A percentile compares a stretch with the other conserved stretches of the same genome.
These are phyloP conservation scores for Colletotrichum chlorophyti DNA, from an alignment of 2,329 filamentous ascomycete species.

Conservation along the genomic window DNA sequence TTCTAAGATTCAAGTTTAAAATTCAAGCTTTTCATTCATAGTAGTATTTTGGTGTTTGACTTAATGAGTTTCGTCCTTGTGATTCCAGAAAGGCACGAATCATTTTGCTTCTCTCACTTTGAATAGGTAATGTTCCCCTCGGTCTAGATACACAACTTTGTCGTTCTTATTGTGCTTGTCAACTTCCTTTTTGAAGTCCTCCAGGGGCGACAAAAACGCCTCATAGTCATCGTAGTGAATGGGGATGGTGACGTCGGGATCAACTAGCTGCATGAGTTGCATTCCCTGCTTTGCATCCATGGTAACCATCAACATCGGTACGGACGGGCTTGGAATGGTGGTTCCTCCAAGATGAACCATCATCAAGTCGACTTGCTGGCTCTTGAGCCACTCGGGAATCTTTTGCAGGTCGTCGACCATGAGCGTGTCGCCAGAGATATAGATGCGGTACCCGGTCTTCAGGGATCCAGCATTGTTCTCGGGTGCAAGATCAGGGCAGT, in stretches of 20 bases:
- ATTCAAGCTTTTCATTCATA: too few species aligned
- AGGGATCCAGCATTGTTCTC: slow-evolving; percentile 37
- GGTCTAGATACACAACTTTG: slow-evolving; percentile 66
- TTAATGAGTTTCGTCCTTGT: too few species aligned
- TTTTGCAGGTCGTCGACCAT: slow-evolving; percentile 67
- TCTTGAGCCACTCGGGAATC: slow-evolving; percentile 62
- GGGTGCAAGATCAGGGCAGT: slow-evolving; percentile 31
- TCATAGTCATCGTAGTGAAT: slow-evolving; percentile 72
- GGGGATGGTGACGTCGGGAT: slow-evolving; percentile 68
- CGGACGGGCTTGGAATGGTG: slow-evolving; percentile 64
- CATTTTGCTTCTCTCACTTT: slow-evolving; percentile 39
- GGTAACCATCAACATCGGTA: slow-evolving; percentile 70
- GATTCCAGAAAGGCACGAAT: not conserved
- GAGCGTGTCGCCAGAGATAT: slow-evolving; percentile 72
- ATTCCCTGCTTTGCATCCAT: slow-evolving; percentile 72
- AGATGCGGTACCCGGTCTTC: slow-evolving; percentile 62
- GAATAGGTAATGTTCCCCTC: slow-evolving; percentile 63
- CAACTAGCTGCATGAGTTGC: slow-evolving; percentile 63
- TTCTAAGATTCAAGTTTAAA: too few species aligned
- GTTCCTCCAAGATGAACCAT: slow-evolving; percentile 71
- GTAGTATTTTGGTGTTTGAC: too few species aligned
- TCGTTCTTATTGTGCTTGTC: slow-evolving; percentile 55
- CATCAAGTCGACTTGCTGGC: slow-evolving; percentile 68
- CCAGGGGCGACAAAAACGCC: slow-evolving; percentile 49
- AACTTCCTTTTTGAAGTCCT: slow-evolving; percentile 60